Evolutionary conservation across 2,329 filamentous ascomycete genomes (phyloP).

Genomic region (Fusarium bulbicola): DNA sequence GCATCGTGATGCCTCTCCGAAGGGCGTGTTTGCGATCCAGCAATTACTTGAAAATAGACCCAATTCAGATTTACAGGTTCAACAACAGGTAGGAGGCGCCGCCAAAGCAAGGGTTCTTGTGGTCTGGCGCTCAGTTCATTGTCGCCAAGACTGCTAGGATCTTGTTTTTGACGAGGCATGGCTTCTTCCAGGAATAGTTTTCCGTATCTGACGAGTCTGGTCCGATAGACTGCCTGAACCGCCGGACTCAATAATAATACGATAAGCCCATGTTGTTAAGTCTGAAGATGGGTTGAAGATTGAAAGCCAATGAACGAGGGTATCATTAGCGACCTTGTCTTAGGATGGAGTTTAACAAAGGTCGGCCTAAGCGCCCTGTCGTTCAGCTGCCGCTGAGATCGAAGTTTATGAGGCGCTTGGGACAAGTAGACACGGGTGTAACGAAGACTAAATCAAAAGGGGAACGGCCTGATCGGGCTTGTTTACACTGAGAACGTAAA

Average conservation of each 20-base stretch:
- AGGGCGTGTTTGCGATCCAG: neutral
- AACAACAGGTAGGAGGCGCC: neutral
- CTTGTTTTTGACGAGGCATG: neutral
- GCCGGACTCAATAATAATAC: neutral
- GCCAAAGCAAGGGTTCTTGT: neutral
- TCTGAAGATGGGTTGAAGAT: neutral
- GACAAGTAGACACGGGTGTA: neutral
- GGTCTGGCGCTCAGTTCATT: neutral
- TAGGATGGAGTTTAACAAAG: neutral
- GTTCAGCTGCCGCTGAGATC: conserved; percentile 11
- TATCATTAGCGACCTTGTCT: conserved; percentile 6
- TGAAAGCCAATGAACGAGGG: conserved; percentile 24
- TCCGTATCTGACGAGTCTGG: neutral
- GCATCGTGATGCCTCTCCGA: neutral
- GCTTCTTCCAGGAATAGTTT: neutral
- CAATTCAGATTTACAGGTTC: neutral
- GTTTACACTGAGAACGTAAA: neutral
- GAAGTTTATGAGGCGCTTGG: neutral
- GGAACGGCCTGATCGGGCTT: neutral
- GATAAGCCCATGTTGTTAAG: neutral
- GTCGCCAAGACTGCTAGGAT: neutral
- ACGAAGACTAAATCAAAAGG: neutral
- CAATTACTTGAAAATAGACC: neutral
- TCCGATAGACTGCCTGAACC: neutral
- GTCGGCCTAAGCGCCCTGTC: conserved; percentile 32